Evolutionary conservation across 163 green algal genomes (phyloP), one percentile per base, ranked within the genome.

Genomic region (Scenedesmus sp.): DNA sequence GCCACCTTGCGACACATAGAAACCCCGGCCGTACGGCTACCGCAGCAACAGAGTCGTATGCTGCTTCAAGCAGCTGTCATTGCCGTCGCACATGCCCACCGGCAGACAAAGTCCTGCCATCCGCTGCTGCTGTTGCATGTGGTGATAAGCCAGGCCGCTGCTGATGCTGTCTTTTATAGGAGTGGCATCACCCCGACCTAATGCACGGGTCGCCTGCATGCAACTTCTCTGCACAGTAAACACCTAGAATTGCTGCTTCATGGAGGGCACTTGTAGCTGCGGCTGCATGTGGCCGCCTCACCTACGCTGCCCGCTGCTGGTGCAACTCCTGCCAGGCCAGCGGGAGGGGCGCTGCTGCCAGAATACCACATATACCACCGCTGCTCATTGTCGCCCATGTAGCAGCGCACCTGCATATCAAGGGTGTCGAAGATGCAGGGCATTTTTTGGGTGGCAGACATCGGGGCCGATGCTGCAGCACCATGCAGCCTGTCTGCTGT

Each of bases 351-450:
- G 35, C 44, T 53, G 43, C 94, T 91, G 4, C 96, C 97, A 53
- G 93, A 95, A 91, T 99, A 99, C 97, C 97, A 99, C 98, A 99
- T 99, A 81, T 96, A 96, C 98, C 98, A 99, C 1, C 97, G 94
- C 94, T 98, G 92, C 90, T 98, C 97, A 72, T 99, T 95, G 80
- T 99, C 98, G 4, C 96, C 96, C 65, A 97, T 44, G 83, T 96
- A 99, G 93, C 96, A 98, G 30, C 96, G 94, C 26, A 97, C 95
- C 95, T 97, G 93, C 53, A 46, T 16, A 12, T 24, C 49, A 85
- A 3, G 15, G 10, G 40, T 46, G 72, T 46, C 33, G 46, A 16
- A 73, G 26, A 22, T 30, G 30, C 3, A 35, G 44, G 22, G 22
- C 18, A 59, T 26, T 33, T 3, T 24, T 30, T 37, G 2, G 5